Base-by-base conservation (phyloP, 768 basidiomycete species). In the Russula sp. region DNA sequence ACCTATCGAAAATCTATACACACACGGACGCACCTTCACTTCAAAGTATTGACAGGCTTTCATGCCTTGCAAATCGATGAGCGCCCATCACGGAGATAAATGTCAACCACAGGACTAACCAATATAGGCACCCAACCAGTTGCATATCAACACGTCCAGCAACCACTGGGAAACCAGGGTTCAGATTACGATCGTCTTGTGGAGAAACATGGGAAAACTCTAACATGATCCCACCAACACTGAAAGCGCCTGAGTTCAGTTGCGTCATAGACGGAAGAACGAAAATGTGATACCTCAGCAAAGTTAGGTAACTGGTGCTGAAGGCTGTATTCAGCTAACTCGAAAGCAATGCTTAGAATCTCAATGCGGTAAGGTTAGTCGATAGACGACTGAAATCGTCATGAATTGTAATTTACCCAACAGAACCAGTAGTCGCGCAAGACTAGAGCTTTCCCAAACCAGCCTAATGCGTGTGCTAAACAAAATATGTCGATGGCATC, bases 161-260 rank as follows among this genome's bases (percentile, higher is more conserved):
- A 94, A 79, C 91, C 91, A 94, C 90, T 92, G 70, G 28, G 28
- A 52, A 30, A 57, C 40, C 28, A 54, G 63, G 20, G 59, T 30
- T 61, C 24, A 66, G 59, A 59, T 30, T 28, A 51, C 30, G 61
- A 61, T 59, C 44, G 44, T 32, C 30, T 49, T n/a, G 42, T 46
- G n/a, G n/a, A 53, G 57, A 30, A 46, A 57, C 22, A 54, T 57
- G 56, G 59, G 59, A 60, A 67, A 42, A 57, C 9, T 78, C 84
- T 71, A 78, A 92, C 90, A 79, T 94, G 91, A 73, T 93, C 92
- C 91, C 91, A 94, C 92, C 91, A 93, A 71, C 92, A 93, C 89
- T 92, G 56, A 58, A 57, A 56, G 49, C 44, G 44, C 24, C 20
- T 22, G 55, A 66, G 49, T 72, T 71, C 66, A 54, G 59, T 60